These are phyloP conservation scores for Daucus carota DNA, from an alignment of 129 eudicot genomes.

Conservation along the genomic window DNA sequence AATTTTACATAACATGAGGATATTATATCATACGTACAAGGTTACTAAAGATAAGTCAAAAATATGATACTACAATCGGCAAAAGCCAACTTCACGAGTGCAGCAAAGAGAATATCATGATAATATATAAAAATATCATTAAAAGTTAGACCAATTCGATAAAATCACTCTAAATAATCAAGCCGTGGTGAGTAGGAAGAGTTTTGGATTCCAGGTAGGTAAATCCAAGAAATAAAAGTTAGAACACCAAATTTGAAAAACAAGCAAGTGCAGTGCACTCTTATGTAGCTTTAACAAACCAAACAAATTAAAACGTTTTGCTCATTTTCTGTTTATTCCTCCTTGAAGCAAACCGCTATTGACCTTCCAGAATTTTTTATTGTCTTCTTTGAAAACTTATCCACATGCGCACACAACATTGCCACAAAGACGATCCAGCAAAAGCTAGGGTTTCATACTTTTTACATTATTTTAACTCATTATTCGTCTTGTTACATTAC, in stretches of 20 bases:
- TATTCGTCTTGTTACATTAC: background rate
- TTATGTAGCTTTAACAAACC: background rate
- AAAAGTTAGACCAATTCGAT: no score
- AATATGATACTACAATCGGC: no score
- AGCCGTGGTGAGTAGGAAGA: no score
- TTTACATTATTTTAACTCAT: background rate
- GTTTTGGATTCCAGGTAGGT: background rate
- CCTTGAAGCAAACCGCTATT: background rate
- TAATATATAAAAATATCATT: no score
- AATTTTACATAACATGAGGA: no score
- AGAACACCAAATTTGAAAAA: background rate
- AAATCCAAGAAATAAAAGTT: background rate
- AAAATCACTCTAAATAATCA: no score
- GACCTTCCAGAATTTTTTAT: constrained; percentile 4
- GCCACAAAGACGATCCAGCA: background rate
- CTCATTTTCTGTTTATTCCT: background rate
- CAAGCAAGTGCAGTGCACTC: background rate
- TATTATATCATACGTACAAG: no score
- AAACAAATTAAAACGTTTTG: background rate
- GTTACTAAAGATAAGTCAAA: no score
- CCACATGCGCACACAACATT: background rate
- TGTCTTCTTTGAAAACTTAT: no score
- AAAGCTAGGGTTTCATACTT: background rate
- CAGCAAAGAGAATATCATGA: no score
- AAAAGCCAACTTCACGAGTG: no score